These are phyloP conservation scores for Carex arenaria DNA, from an alignment of 202 grass and related monocot species.

Conservation along the genomic window DNA sequence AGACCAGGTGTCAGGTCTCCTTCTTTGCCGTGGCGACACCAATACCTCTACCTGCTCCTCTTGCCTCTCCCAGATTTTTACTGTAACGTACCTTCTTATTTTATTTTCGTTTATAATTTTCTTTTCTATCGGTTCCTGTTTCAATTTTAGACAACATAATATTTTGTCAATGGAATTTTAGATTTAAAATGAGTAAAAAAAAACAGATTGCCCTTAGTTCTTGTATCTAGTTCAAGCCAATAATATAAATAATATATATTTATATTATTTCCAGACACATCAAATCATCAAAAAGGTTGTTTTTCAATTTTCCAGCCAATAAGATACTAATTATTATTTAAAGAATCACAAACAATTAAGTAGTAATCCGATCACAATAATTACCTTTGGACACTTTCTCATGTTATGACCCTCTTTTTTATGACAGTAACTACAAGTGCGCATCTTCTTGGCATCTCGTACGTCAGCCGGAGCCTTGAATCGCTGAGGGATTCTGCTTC, in stretches of 20 bases:
- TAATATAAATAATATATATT: neutral
- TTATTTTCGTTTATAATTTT: neutral
- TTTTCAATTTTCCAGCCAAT: too few relatives aligned
- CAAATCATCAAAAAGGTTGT: neutral
- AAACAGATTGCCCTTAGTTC: neutral
- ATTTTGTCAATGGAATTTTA: neutral
- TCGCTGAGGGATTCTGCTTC: too few relatives aligned
- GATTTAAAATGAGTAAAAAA: neutral
- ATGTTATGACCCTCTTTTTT: too few relatives aligned
- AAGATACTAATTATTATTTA: too few relatives aligned
- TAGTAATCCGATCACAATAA: too few relatives aligned
- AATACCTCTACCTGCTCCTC: constrained; percentile 18
- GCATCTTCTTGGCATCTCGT: too few relatives aligned
- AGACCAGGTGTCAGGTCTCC: constrained; percentile 36
- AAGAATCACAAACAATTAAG: too few relatives aligned
- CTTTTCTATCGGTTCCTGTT: neutral
- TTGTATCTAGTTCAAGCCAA: neutral
- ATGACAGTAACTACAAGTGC: too few relatives aligned
- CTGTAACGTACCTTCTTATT: neutral
- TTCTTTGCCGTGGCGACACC: constrained; percentile 58
- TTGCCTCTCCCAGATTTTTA: constrained; percentile 31
- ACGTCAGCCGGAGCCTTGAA: too few relatives aligned
- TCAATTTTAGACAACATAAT: neutral
- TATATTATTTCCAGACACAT: neutral
- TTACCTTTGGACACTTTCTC: too few relatives aligned